Conservation (phyloP, 805 yeast genomes). For the Metschnikowia shivogae region DNA sequence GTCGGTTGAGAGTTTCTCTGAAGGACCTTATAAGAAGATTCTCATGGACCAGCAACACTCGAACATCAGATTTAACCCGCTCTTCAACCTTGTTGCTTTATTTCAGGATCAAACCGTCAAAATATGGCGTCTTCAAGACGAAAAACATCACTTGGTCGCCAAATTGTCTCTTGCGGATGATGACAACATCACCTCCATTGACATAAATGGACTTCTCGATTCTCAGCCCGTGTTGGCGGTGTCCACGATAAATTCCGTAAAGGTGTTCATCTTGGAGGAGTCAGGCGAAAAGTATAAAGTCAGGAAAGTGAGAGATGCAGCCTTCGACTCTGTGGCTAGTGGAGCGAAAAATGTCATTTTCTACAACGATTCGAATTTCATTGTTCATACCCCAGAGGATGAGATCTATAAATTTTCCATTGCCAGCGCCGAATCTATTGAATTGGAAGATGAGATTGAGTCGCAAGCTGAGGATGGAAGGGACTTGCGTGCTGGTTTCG, state of each 20-base stretch:
- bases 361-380: constrained; percentile 40
- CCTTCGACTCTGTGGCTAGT: constrained; percentile 35
- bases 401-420: constrained; percentile 47
- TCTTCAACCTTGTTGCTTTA: constrained; percentile 53
- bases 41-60: constrained; percentile 57
- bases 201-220: constrained; percentile 44
- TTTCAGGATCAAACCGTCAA: constrained; percentile 83
- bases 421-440: constrained; percentile 18
- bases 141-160: constrained; percentile 54
- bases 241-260: constrained; percentile 63
- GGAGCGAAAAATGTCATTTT: constrained; percentile 60
- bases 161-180: constrained; percentile 68
- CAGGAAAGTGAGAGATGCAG: constrained; percentile 47
- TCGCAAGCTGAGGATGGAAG: constrained; percentile 14
- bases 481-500: constrained; percentile 27
- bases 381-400: constrained; percentile 57
- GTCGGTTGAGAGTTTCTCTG: constrained; percentile 62
- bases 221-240: constrained; percentile 68
- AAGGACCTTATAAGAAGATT: constrained; percentile 68
- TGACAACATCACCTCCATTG: constrained; percentile 70
- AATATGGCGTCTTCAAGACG: constrained; percentile 62
- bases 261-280: constrained; percentile 60
- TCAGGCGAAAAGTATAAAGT: constrained; percentile 40
- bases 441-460: constrained; percentile 43
- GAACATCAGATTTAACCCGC: constrained; percentile 46